Base-by-base conservation (phyloP, 768 basidiomycete species). In the Dacryopinax primogenitus region DNA sequence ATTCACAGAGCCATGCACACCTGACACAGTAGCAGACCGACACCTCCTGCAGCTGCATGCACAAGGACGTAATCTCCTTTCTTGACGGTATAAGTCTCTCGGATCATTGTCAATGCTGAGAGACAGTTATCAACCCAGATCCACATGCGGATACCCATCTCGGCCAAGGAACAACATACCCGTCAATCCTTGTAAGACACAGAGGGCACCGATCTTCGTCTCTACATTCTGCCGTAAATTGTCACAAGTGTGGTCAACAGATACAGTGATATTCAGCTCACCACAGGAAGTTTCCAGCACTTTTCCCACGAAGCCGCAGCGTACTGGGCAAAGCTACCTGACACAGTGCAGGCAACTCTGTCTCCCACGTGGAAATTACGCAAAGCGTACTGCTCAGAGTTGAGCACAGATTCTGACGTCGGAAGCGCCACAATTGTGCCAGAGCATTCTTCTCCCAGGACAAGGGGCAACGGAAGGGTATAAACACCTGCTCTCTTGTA, bases 31-130 rank as follows among this genome's bases (percentile, higher is more conserved):
- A 76, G 64, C 1, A 76, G 68, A 0, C 80, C 95, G 11, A 96
- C 80, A 12, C 94, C 93, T 33, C 95, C 95, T 0, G 95, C 93
- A 34, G 95, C 82, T 33, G 95, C 94, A 72, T 96, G 90, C 1
- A 97, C 82, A 62, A 95, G 80, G 64, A 94, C 84, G 58, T 78
- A 81, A 70, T 95, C 92, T 1, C 83, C 87, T 70, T 82, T 82
- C 73, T 92, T 81, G 65, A 94, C 88, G 45, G 84, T 76, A 74
- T 97, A 90, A 7, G 92, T 84, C 73, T 99, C 95, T 61, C 85
- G 86, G 68, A 88, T 80, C 70, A 92, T 87, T 1, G 83, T 82
- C 15, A 87, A 71, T 0, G 87, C 85, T 67, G 45, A 13, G 0
- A 18, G 34, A 15, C 18, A 30, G 39, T 33, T 15, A 2, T 4